Conservation (phyloP, 129 eudicot genomes). For the Scalesia atractyloides region DNA sequence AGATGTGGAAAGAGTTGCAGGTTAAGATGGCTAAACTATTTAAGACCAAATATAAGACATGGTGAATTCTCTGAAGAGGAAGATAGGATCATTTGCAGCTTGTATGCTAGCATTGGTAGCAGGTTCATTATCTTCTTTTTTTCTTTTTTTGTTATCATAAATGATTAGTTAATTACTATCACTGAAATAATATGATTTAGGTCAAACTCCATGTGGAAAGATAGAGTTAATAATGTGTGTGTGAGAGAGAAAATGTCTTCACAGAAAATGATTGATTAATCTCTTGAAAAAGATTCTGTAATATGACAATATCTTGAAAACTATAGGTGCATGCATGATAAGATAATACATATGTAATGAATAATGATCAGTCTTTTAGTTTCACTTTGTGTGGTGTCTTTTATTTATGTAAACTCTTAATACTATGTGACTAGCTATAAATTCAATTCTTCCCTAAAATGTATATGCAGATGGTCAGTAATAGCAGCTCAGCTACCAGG, state of each 20-base stretch:
- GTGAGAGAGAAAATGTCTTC: slow-evolving; percentile 4
- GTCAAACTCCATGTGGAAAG: slow-evolving; percentile 23
- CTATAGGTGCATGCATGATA: slow-evolving; percentile 35
- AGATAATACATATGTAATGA: background rate
- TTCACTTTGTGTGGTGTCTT: too few relatives aligned
- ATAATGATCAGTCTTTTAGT: background rate
- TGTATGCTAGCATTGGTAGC: slow-evolving; percentile 87
- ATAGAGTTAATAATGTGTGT: background rate
- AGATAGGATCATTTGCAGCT: slow-evolving; percentile 72
- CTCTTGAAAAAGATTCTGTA: slow-evolving; percentile 16
- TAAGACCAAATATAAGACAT: slow-evolving; percentile 89
- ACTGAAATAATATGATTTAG: slow-evolving; percentile 10
- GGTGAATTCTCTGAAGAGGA: slow-evolving; percentile 93
- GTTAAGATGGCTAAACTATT: slow-evolving; percentile 92
- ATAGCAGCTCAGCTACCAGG: slow-evolving; percentile 75
- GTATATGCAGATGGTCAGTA: slow-evolving; percentile 64
- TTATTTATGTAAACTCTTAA: slow-evolving; percentile 7
- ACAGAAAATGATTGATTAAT: slow-evolving; percentile 22
- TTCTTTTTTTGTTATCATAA: background rate
- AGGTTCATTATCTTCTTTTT: slow-evolving; percentile 39
- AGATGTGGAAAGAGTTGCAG: slow-evolving; percentile 99
- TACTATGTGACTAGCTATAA: background rate
- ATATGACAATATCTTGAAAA: slow-evolving; percentile 28
- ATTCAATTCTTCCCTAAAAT: slow-evolving; percentile 13
- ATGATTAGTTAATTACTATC: slow-evolving; percentile 13